Conservation (phyloP, 768 basidiomycete genomes). For the Lyophyllum semitale region DNA sequence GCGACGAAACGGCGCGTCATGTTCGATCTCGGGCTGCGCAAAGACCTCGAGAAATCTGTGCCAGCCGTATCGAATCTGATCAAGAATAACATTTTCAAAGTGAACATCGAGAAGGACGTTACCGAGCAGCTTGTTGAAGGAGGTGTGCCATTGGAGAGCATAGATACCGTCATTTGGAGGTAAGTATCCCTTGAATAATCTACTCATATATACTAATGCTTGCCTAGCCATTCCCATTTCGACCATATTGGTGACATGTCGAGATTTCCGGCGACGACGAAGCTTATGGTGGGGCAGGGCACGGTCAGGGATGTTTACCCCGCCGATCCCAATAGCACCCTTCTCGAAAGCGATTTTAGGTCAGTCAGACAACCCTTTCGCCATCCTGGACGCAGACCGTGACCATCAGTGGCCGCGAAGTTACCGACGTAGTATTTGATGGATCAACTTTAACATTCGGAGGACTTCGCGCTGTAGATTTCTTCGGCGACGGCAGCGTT, state of each 20-base stretch:
- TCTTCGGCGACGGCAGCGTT: no score
- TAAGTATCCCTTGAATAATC: no score
- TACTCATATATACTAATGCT: not conserved
- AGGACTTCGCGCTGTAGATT: no score
- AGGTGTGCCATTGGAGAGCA: no score
- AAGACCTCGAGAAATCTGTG: not conserved
- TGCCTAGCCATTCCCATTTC: not conserved
- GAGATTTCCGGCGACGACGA: not conserved
- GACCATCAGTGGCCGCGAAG: no score
- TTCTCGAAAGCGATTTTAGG: no score
- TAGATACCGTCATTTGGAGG: no score
- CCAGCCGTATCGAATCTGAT: not conserved
- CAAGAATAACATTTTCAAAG: not conserved
- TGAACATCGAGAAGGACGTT: not conserved
- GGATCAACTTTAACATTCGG: no score
- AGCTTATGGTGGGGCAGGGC: not conserved
- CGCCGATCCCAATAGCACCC: not conserved
- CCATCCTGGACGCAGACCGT: no score
- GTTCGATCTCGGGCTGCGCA: not conserved
- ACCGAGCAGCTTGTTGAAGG: not conserved
- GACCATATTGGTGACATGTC: conserved; percentile 1
- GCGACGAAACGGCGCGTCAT: not conserved
- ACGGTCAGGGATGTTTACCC: not conserved
- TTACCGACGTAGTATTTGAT: no score
- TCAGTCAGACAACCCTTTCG: not conserved